Percentiles rank a stretch among this genome's conserved stretches.
phyloP scores from a whole-genome alignment of 2,329 filamentous ascomycete species.

The Neofusicoccum laricinum region DNA sequence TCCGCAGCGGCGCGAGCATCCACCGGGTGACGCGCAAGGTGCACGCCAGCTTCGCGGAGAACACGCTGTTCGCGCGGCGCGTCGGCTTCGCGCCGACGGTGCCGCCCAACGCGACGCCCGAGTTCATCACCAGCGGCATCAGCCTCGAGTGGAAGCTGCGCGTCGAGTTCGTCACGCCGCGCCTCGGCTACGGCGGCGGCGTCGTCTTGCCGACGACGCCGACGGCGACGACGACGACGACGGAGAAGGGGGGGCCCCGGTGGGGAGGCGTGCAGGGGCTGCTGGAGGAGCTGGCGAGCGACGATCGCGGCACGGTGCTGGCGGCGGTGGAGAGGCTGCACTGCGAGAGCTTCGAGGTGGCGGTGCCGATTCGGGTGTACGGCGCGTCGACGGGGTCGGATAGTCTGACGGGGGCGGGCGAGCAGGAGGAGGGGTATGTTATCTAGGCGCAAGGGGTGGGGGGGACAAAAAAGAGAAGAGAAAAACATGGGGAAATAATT shows the following conservation, averaged over 20 bases:
- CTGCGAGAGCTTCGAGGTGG: constrained; percentile 88
- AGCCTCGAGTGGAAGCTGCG: constrained; percentile 84
- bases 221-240: constrained; percentile 25
- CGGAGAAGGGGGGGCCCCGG: constrained; percentile 21
- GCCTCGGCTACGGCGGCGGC: constrained; percentile 25
- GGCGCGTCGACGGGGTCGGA: constrained; percentile 49
- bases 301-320: constrained; percentile 74
- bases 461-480: neutral
- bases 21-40: constrained; percentile 81
- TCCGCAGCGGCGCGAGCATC: constrained; percentile 82
- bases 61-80: constrained; percentile 72
- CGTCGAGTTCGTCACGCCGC: constrained; percentile 87
- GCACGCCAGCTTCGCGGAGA: constrained; percentile 74
- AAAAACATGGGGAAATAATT: neutral
- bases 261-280: constrained; percentile 40
- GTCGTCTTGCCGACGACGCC: constrained; percentile 27
- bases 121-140: constrained; percentile 87
- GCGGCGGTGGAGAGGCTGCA: constrained; percentile 74
- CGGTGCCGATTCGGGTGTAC: constrained; percentile 80
- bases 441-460: constrained; percentile 26
- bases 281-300: constrained; percentile 75
- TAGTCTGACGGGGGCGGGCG: constrained; percentile 18
- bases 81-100: constrained; percentile 81
- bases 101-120: constrained; percentile 78
- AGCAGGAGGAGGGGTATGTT: constrained; percentile 31